Percentiles rank a stretch among this genome's conserved stretches.
phyloP scores from a whole-genome alignment of 2,329 filamentous ascomycete species.

The Arthrinium puccinioides region DNA sequence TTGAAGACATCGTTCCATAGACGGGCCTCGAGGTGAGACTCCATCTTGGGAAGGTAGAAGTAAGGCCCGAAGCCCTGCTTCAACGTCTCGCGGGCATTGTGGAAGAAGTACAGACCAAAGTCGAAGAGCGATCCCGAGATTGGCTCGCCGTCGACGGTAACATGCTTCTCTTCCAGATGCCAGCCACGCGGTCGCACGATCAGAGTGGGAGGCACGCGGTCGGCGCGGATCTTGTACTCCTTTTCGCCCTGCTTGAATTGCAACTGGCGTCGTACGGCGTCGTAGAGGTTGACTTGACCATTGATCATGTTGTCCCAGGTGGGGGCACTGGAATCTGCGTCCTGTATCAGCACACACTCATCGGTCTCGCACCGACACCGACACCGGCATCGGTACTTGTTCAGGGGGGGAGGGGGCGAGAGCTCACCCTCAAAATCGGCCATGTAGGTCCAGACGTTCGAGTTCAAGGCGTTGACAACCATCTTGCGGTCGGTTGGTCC shows the following conservation, averaged over 20 bases:
- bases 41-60: conserved; percentile 98
- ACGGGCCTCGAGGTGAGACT: conserved; percentile 91
- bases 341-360: conserved; percentile 2
- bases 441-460: conserved; percentile 98
- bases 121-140: conserved; percentile 92
- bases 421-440: conserved; percentile 88
- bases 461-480: conserved; percentile 95
- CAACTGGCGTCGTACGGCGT: conserved; percentile 86
- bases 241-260: conserved; percentile 95
- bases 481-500: conserved; percentile 97
- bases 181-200: conserved; percentile 93
- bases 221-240: conserved; percentile 94
- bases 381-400: no score
- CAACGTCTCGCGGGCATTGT: conserved; percentile 87
- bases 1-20: conserved; percentile 99
- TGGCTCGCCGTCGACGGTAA: conserved; percentile 90
- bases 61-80: conserved; percentile 83
- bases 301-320: conserved; percentile 99
- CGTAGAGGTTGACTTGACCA: conserved; percentile 95
- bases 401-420: background rate
- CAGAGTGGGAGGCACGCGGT: conserved; percentile 76
- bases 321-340: conserved; percentile 79
- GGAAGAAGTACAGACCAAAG: conserved; percentile 98
- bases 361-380: background rate
- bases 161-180: conserved; percentile 98